Base-by-base conservation (phyloP, 805 yeast species). In the Candida hispaniensis region DNA sequence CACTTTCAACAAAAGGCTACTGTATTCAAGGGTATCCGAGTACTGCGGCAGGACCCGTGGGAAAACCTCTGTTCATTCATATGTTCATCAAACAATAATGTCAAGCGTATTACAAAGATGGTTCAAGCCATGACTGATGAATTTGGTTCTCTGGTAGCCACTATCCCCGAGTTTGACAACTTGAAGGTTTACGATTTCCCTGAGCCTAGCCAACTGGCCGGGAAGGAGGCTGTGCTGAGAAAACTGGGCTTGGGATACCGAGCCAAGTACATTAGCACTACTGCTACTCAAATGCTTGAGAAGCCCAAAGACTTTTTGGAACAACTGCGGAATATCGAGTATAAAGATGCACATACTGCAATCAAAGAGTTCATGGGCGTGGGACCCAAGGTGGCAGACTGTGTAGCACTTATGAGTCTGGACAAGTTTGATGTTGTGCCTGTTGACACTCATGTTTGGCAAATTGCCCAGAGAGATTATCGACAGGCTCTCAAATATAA, bases 301-400 rank as follows among this genome's bases (percentile, higher is more conserved):
- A 54, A 14, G 48, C 52, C 19, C 61, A 67, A 49, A 59, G 17
- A 15, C 4, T 40, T 26, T 28, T 19, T 48, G 11, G 14, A 21
- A 9, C 25, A 50, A 1, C 59, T 77, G 42, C 58, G 85, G 7
- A 43, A 54, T 1, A 50, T 58, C 23, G 52, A 64, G 3, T 73
- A 74, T 44, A 63, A 59, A 27, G 67, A 62, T 5, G 75, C 76
- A 2, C 79, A 74, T 42, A 61, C 64, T 5, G 72, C 66, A 30
- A 58, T 91, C 25, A 61, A 78, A 44, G 64, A 69, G 42, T 77
- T 79, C 46, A 63, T 69, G 3, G 98, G 98, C 1, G 95, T 91
- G 0, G 98, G 98, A 0, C 97, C 97, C 1, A 91, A 91, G 58
- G 97, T 91, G 2, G 96, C 98, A 0, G 98, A 91, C 48, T 91